phyloP scores from a whole-genome alignment of 352 stramenopile species.

The Globisporangium solare region DNA sequence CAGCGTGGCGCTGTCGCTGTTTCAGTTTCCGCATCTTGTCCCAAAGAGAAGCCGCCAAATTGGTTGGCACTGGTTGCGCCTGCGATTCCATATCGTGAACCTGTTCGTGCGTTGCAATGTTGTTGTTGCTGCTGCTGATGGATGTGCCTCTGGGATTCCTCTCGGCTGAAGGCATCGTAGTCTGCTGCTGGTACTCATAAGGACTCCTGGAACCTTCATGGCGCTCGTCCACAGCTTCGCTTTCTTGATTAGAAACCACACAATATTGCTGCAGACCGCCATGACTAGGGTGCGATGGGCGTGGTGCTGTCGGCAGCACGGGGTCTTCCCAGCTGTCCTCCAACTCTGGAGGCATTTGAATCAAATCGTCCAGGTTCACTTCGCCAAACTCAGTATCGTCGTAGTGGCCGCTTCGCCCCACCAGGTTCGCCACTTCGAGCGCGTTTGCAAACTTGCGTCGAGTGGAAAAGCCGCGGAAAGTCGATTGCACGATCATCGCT shows the following conservation, averaged over 20 bases:
- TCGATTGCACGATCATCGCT: constrained; percentile 53
- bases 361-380: constrained; percentile 56
- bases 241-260: not conserved
- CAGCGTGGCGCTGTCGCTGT: constrained; percentile 30
- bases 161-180: too few relatives aligned
- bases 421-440: constrained; percentile 37
- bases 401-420: constrained; percentile 15
- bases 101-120: not conserved
- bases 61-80: constrained; percentile 18
- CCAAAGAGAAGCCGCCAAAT: constrained; percentile 46
- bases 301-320: constrained; percentile 19
- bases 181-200: too few relatives aligned
- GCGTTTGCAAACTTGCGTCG: constrained; percentile 62
- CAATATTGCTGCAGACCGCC: not conserved
- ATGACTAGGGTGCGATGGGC: not conserved
- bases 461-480: constrained; percentile 64
- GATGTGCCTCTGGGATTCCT: not conserved
- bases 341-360: constrained; percentile 48
- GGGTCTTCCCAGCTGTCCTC: constrained; percentile 59
- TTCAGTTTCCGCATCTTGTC: constrained; percentile 61
- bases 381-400: constrained; percentile 27
- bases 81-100: not conserved
- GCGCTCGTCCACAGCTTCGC: too few relatives aligned
- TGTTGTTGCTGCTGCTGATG: not conserved
- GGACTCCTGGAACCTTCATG: too few relatives aligned